Evolutionary conservation across 106 monocot species (phyloP).

Genomic region (Posidonia australis): DNA sequence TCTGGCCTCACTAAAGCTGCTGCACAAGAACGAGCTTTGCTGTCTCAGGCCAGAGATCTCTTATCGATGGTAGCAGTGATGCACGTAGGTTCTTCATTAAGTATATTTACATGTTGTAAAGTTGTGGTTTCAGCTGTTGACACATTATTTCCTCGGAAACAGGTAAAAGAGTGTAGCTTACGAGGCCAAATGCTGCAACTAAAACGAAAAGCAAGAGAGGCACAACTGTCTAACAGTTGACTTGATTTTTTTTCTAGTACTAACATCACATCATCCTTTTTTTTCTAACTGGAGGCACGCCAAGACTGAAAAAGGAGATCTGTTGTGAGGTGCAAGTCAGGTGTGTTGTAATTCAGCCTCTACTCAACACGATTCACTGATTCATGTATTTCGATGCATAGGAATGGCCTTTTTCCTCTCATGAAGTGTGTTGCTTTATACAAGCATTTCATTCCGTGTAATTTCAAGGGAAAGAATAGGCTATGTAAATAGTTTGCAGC

Average conservation of each 20-base stretch:
- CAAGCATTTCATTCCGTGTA: too few species aligned
- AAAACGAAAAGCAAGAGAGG: constrained; percentile 5
- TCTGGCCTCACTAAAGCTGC: constrained; percentile 51
- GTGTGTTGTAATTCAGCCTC: background rate
- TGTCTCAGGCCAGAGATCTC: constrained; percentile 50
- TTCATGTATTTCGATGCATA: constrained; percentile 1
- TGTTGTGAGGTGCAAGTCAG: background rate
- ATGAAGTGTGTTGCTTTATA: background rate
- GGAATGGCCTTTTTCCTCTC: background rate
- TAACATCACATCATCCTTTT: constrained; percentile 2
- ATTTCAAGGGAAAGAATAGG: too few species aligned
- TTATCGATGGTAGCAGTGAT: constrained; percentile 40
- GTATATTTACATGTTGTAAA: background rate
- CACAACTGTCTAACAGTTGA: constrained; percentile 6
- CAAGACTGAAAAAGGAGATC: background rate
- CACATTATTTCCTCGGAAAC: background rate
- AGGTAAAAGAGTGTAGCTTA: constrained; percentile 50
- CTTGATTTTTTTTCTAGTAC: background rate
- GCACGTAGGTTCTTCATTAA: constrained; percentile 35
- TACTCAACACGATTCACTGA: background rate
- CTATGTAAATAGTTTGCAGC: background rate
- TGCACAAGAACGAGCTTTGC: constrained; percentile 43
- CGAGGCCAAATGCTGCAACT: constrained; percentile 29
- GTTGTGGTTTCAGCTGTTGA: background rate
- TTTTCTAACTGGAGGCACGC: background rate